These are phyloP conservation scores for Leccinum aurantiacum DNA, from an alignment of 768 basidiomycete species.

Conservation along the genomic window DNA sequence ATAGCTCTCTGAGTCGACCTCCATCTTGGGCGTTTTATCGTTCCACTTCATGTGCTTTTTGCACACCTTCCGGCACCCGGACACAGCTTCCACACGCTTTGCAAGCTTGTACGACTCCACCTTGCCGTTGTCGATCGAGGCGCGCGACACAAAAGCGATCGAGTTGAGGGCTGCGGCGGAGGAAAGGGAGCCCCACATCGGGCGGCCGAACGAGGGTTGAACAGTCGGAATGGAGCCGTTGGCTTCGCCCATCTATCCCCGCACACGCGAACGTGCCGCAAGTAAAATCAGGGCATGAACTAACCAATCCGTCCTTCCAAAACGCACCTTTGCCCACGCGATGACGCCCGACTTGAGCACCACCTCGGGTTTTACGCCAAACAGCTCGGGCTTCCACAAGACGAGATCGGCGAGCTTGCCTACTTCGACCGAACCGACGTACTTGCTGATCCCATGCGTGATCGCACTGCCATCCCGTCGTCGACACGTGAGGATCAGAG, in stretches of 20 bases:
- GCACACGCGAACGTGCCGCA: background rate
- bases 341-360: conserved; percentile 95
- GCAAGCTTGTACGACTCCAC: conserved; percentile 66
- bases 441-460: conserved; percentile 86
- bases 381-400: conserved; percentile 92
- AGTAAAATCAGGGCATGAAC: background rate
- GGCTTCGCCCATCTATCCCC: conserved; percentile 81
- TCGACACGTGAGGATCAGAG: background rate
- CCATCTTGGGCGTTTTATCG: conserved; percentile 73
- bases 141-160: conserved; percentile 79
- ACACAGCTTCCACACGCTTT: conserved; percentile 75
- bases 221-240: conserved; percentile 97
- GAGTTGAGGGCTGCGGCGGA: conserved; percentile 82
- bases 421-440: conserved; percentile 80
- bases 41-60: conserved; percentile 98
- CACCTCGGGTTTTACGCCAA: conserved; percentile 91
- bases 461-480: conserved; percentile 57
- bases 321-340: conserved; percentile 77
- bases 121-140: conserved; percentile 58
- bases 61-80: conserved; percentile 65
- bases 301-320: background rate
- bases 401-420: conserved; percentile 93
- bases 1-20: conserved; percentile 90
- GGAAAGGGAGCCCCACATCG: conserved; percentile 91
- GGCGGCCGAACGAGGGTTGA: conserved; percentile 80